phyloP scores from a whole-genome alignment of 768 basidiomycete species.

The Grammothele lineata region DNA sequence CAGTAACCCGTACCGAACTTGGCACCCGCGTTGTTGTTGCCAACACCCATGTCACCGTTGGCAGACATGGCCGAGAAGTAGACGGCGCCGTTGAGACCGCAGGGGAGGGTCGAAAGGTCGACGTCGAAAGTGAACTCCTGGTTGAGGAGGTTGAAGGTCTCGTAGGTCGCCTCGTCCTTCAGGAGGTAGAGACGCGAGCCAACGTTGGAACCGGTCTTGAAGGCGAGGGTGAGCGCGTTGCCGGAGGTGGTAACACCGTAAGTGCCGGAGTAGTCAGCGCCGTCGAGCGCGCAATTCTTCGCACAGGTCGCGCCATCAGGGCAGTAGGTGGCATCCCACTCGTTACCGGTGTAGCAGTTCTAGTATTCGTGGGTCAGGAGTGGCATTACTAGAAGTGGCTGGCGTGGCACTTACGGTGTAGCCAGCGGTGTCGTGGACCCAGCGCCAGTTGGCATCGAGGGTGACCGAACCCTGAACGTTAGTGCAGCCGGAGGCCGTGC shows the following conservation, averaged over 20 bases:
- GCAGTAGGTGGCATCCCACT: slow-evolving; percentile 49
- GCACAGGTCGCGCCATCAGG: slow-evolving; percentile 46
- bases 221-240: slow-evolving; percentile 28
- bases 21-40: slow-evolving; percentile 51
- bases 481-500: slow-evolving; percentile 42
- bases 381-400: slow-evolving; percentile 34
- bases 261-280: slow-evolving; percentile 30
- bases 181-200: slow-evolving; percentile 46
- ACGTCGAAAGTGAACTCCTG: slow-evolving; percentile 58
- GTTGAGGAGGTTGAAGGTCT: slow-evolving; percentile 46
- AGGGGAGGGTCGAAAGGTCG: slow-evolving; percentile 51
- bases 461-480: slow-evolving; percentile 33
- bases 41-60: slow-evolving; percentile 46
- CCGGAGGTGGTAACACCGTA: slow-evolving; percentile 32
- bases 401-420: slow-evolving; percentile 43
- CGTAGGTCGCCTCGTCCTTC: slow-evolving; percentile 33
- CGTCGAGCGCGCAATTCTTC: slow-evolving; percentile 28
- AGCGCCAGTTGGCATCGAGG: slow-evolving; percentile 55
- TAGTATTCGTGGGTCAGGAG: slow-evolving; percentile 28
- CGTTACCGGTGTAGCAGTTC: slow-evolving; percentile 52
- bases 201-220: slow-evolving; percentile 29
- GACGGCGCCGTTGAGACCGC: slow-evolving; percentile 56
- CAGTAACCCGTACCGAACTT: slow-evolving; percentile 62
- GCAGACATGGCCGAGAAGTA: slow-evolving; percentile 58
- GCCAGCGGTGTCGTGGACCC: slow-evolving; percentile 32